Evolutionary conservation across 306 rosid species (phyloP), one percentile per base, ranked within the genome.

Genomic region (Herpetospermum pedunculosum): DNA sequence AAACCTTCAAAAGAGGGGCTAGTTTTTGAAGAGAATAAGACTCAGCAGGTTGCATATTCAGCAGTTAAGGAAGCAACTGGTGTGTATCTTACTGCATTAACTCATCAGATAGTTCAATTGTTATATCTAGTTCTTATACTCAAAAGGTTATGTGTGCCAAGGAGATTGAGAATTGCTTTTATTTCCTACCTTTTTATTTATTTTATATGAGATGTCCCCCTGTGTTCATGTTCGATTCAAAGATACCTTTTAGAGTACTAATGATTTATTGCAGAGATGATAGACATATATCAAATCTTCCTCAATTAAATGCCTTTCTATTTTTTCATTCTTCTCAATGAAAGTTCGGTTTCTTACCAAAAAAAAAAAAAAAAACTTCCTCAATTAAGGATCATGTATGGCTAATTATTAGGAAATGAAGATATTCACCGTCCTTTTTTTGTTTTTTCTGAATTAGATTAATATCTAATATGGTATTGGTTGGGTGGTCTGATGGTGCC

Each of bases 41-140:
- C 81, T 53, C 87, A 58, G 75, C 89, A 88, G 77, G 77, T 83
- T 82, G 96, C 91, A 46, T 88, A 83, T 85, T 80, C 84, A 76
- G 91, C 96, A 76, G 83, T 90, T 74, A 83, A 79, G 83, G 91
- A 90, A 73, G 87, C 86, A 50, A 80, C 87, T 34, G 98, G 98
- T 90, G 80, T 75, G 73, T 35, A 77, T 76, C 53, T 28, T 83
- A 74, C 63, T 26, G 59, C 28, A 14, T 32, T 35, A 70, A 35
- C 44, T n/a, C 57, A 30, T 29, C 26, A 70, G 62, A n/a, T 18
- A n/a, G 21, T 49, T 72, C 44, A 35, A 26, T 43, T 16, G 12
- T 41, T 38, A n/a, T 41, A 6, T 68, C 53, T 41, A 4, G 8
- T 18, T 59, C 67, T 30, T 29, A 32, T 54, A 3, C 18, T 11